Evolutionary conservation across 2,329 filamentous ascomycete species (phyloP).

Genomic region (Amauroascus verrucosus): DNA sequence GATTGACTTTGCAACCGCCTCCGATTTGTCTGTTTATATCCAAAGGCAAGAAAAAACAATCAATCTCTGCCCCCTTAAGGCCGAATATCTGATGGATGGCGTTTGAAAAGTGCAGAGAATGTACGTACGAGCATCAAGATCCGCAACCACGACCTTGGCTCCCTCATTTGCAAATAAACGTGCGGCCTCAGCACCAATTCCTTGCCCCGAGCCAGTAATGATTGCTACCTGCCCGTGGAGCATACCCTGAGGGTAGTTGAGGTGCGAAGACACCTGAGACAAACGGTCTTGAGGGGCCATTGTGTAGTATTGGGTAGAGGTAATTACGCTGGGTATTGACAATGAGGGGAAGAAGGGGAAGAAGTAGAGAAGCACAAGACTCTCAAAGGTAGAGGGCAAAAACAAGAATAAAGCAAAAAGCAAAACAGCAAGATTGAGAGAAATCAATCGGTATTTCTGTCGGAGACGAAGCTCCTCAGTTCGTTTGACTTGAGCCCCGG

Average conservation of each 20-base stretch:
- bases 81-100: too few relatives aligned
- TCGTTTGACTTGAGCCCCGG: conserved; percentile 1
- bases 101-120: neutral
- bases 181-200: conserved; percentile 77
- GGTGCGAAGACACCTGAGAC: conserved; percentile 62
- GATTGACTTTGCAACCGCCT: conserved; percentile 59
- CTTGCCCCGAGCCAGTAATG: conserved; percentile 76
- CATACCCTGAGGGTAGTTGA: conserved; percentile 73
- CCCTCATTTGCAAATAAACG: conserved; percentile 78
- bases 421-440: neutral
- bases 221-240: conserved; percentile 74
- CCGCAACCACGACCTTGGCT: conserved; percentile 70
- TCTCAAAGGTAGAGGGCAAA: too few relatives aligned
- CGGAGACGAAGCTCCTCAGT: neutral
- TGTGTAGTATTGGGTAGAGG: neutral
- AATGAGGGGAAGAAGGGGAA: too few relatives aligned
- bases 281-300: conserved; percentile 46
- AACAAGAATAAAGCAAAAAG: neutral
- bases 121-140: conserved; percentile 64
- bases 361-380: too few relatives aligned
- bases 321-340: too few relatives aligned
- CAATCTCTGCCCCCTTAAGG: too few relatives aligned
- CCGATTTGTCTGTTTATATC: conserved; percentile 51
- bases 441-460: conserved; percentile 1
- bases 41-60: neutral